Percentiles rank a stretch among this genome's conserved stretches.
Evolutionary conservation across 2,329 filamentous ascomycete species (phyloP).

Genomic region (Talaromyces sp.): DNA sequence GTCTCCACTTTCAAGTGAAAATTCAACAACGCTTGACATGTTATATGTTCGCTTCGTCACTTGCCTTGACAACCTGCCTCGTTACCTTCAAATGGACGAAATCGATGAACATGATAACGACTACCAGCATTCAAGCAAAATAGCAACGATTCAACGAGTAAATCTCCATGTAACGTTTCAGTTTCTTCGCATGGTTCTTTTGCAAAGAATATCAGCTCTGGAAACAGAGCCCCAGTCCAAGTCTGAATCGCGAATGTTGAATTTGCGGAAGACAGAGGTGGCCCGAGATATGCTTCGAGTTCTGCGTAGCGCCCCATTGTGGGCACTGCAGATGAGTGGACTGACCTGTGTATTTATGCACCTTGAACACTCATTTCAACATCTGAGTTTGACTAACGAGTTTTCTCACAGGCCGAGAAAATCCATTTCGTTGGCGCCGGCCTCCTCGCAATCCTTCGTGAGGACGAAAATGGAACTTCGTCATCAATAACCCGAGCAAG

Average conservation of each 20-base stretch:
- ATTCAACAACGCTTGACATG: constrained; percentile 23
- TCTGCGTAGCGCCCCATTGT: neutral
- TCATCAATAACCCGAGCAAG: neutral
- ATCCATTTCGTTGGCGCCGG: neutral
- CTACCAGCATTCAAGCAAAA: constrained; percentile 2
- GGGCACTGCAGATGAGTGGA: neutral
- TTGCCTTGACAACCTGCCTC: constrained; percentile 34
- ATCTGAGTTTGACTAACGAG: neutral
- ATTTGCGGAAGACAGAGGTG: neutral
- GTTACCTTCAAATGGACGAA: constrained; percentile 25
- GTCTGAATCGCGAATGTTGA: neutral
- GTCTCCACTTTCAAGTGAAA: constrained; percentile 17
- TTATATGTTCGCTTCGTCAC: constrained; percentile 38
- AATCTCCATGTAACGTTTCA: constrained; percentile 25
- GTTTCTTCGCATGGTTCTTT: neutral
- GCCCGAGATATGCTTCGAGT: neutral
- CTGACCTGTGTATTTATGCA: neutral
- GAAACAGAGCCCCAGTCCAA: neutral
- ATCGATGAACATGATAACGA: constrained; percentile 6
- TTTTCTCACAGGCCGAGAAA: neutral
- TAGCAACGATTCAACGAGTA: constrained; percentile 33
- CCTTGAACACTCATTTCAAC: neutral
- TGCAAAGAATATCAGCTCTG: neutral
- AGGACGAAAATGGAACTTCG: neutral
- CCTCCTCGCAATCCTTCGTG: neutral